Evolutionary conservation across 1,284 basidiomycete species (phyloP), one percentile per base, ranked within the genome.

Genomic region (Trichosporon asahii): DNA sequence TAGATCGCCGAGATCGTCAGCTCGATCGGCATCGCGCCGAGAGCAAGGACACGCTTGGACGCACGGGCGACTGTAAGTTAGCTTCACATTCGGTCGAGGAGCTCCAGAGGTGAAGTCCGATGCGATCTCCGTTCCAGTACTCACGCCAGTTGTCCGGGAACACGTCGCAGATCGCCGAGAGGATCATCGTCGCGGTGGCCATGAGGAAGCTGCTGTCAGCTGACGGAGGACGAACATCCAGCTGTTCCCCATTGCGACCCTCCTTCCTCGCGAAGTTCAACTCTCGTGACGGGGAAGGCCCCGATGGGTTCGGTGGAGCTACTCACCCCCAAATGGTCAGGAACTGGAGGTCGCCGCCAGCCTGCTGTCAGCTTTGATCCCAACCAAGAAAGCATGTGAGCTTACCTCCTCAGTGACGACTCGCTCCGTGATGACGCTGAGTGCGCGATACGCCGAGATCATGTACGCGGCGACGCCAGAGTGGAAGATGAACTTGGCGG

Each of bases 281-380:
- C n/a, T n/a, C n/a, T n/a, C n/a, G n/a, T n/a, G n/a, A n/a, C n/a
- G n/a, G n/a, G n/a, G n/a, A n/a, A n/a, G n/a, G n/a, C n/a, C n/a
- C n/a, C n/a, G n/a, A n/a, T n/a, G n/a, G 57, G 14, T 6, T 25
- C 57, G 27, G 18, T 60, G 57, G 27, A 18, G 23, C 29, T 27
- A 80, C 85, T 49, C 74, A 90, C 91, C 90, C 90, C 82, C 91
- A 88, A 71, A 92, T 90, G 0, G 92, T 93, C 66, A 94, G 82
- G 77, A 88, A 93, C 77, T 90, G 89, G 64, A 86, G 86, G 73
- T 89, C 88, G 0, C 90, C 91, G 23, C 90, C 89, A 33, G 66
- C 68, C 71, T 76, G 70, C 27, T 5, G 67, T 72, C 64, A 69
- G 64, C 67, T 25, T 2, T 11, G 40, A 3, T 12, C 18, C 18